Conservation (phyloP, 2,329 filamentous ascomycete genomes). For the Microcera coccophila region DNA sequence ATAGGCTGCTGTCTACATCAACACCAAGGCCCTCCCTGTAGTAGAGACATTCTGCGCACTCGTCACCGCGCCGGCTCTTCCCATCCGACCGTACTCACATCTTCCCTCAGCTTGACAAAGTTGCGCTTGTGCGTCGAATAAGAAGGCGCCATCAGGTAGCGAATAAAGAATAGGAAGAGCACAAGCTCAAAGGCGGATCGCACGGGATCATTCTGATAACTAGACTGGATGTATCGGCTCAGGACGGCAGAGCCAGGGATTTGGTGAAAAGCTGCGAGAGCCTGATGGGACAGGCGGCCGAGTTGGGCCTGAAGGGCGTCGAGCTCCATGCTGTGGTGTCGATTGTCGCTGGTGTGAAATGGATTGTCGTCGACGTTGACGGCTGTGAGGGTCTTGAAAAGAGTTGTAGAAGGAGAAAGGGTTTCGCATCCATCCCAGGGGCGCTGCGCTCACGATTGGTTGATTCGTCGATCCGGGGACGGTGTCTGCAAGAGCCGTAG, state of each 20-base stretch:
- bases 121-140: conserved; percentile 90
- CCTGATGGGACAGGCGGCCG: conserved; percentile 49
- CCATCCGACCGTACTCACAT: conserved; percentile 43
- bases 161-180: conserved; percentile 89
- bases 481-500: no score
- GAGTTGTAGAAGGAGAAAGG: no score
- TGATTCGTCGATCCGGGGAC: no score
- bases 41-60: no score
- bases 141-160: conserved; percentile 85
- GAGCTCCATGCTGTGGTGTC: conserved; percentile 54
- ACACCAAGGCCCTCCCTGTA: no score
- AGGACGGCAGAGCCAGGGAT: conserved; percentile 92
- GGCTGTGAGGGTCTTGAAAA: no score
- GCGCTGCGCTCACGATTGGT: no score
- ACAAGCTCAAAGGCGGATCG: conserved; percentile 91
- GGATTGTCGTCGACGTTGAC: no score
- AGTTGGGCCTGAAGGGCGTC: conserved; percentile 54
- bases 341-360: neutral
- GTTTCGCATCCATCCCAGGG: no score
- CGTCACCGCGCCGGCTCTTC: no score
- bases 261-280: conserved; percentile 71
- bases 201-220: conserved; percentile 95
- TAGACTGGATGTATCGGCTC: conserved; percentile 91
- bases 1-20: no score
- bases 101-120: conserved; percentile 83